Evolutionary conservation across 2,329 filamentous ascomycete species (phyloP).

Genomic region (Fusarium virguliforme): DNA sequence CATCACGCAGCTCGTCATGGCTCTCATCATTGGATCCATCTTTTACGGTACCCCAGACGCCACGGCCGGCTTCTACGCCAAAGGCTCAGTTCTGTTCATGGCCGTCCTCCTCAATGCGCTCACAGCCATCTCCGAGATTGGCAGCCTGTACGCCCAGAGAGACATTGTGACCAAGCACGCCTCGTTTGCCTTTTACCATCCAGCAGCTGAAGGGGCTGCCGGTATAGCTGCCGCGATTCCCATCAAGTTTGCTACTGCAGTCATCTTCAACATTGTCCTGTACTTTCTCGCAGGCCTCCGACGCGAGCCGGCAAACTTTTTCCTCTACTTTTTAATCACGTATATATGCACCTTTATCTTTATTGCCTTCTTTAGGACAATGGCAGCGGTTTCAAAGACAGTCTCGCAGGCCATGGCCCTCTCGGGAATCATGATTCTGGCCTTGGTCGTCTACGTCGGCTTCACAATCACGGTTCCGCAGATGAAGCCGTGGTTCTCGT

Average conservation of each 20-base stretch:
- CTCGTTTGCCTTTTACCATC: slow-evolving; percentile 68
- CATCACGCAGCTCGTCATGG: slow-evolving; percentile 67
- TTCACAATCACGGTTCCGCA: slow-evolving; percentile 49
- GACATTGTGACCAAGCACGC: slow-evolving; percentile 67
- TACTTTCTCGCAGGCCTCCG: slow-evolving; percentile 71
- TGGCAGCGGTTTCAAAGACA: slow-evolving; percentile 80
- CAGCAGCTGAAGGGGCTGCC: slow-evolving; percentile 68
- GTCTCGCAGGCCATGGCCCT: slow-evolving; percentile 71
- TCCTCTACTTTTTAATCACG: slow-evolving; percentile 81
- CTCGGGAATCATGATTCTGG: slow-evolving; percentile 70
- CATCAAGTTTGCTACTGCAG: slow-evolving; percentile 68
- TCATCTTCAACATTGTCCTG: slow-evolving; percentile 69
- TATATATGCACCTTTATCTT: slow-evolving; percentile 80
- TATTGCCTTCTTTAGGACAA: slow-evolving; percentile 82
- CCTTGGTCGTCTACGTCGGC: slow-evolving; percentile 59
- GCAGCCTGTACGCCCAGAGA: slow-evolving; percentile 61
- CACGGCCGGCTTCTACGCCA: slow-evolving; percentile 68
- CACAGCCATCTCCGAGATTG: slow-evolving; percentile 70
- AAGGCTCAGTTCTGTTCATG: slow-evolving; percentile 73
- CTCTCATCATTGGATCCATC: slow-evolving; percentile 74
- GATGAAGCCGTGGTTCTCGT: slow-evolving; percentile 78
- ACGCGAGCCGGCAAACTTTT: slow-evolving; percentile 78
- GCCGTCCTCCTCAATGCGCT: slow-evolving; percentile 74
- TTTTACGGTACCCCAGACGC: slow-evolving; percentile 69
- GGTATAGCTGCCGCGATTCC: slow-evolving; percentile 71